Evolutionary conservation across 2,329 filamentous ascomycete genomes (phyloP).

Genomic region (Talaromyces sp.): DNA sequence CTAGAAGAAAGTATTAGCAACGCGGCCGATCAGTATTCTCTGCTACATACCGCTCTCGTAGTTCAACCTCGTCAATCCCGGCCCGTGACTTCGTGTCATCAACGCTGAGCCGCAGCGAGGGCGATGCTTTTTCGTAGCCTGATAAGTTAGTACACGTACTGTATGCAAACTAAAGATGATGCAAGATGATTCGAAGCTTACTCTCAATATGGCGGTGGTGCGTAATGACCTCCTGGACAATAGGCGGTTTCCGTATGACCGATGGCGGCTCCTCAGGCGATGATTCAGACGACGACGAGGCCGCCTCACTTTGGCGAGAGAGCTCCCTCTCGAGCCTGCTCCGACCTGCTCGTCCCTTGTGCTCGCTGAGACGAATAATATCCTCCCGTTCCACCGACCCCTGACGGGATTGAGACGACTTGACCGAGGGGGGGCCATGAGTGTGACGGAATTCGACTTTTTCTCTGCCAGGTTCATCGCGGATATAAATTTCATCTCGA

Average conservation of each 20-base stretch:
- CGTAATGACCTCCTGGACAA: slow-evolving; percentile 84
- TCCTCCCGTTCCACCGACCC: neutral
- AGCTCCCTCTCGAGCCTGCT: slow-evolving; percentile 33
- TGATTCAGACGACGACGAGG: slow-evolving; percentile 50
- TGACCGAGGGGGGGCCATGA: slow-evolving; percentile 1
- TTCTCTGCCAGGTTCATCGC: neutral
- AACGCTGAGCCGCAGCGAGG: slow-evolving; percentile 17
- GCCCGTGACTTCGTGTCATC: slow-evolving; percentile 15
- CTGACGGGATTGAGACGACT: slow-evolving; percentile 1
- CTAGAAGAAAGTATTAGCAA: slow-evolving; percentile 14
- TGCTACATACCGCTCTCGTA: slow-evolving; percentile 46
- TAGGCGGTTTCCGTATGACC: slow-evolving; percentile 69
- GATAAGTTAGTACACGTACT: slow-evolving; percentile 1
- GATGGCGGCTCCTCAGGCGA: slow-evolving; percentile 51
- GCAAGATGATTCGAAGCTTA: slow-evolving; percentile 45
- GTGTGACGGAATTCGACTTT: slow-evolving; percentile 7
- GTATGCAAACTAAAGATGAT: neutral
- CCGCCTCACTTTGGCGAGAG: slow-evolving; percentile 30
- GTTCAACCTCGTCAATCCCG: slow-evolving; percentile 52
- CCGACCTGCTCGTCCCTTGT: slow-evolving; percentile 16
- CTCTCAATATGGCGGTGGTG: slow-evolving; percentile 85
- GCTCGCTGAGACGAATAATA: slow-evolving; percentile 30
- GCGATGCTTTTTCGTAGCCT: slow-evolving; percentile 23
- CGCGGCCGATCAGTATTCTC: neutral
- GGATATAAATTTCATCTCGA: slow-evolving; percentile 5